Conservation (phyloP, 2,329 filamentous ascomycete species). For the Lizonia empirigonia region DNA sequence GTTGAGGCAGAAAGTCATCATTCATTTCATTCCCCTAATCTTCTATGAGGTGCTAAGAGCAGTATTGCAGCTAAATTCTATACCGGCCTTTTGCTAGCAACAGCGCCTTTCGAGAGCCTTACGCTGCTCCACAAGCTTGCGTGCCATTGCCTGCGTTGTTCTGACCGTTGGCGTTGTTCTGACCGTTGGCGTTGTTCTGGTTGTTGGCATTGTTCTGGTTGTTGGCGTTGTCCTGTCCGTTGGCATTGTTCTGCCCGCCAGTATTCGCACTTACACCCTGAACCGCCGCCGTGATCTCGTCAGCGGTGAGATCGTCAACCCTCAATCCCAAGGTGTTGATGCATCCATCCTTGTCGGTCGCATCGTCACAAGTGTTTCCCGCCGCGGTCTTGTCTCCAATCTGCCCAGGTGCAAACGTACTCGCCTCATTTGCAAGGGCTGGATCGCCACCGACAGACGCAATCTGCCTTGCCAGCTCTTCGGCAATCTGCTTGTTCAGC, state of each 20-base stretch:
- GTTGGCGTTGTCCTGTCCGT: no score
- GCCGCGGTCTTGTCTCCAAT: slow-evolving; percentile 57
- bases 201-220: no score
- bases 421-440: slow-evolving; percentile 63
- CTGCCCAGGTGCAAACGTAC: slow-evolving; percentile 67
- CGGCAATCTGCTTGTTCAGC: slow-evolving; percentile 65
- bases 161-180: slow-evolving; percentile 12
- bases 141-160: slow-evolving; percentile 28
- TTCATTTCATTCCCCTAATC: not conserved
- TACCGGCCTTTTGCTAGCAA: not conserved
- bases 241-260: slow-evolving; percentile 15
- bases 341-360: slow-evolving; percentile 57
- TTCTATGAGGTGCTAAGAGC: not conserved
- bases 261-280: slow-evolving; percentile 35
- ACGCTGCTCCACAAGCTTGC: not conserved
- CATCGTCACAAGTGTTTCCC: slow-evolving; percentile 61
- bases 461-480: slow-evolving; percentile 65
- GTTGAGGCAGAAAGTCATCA: not conserved
- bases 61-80: not conserved
- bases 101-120: not conserved
- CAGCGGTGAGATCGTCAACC: slow-evolving; percentile 60
- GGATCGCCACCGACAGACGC: slow-evolving; percentile 67
- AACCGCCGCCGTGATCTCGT: slow-evolving; percentile 59
- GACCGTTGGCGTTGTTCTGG: no score
- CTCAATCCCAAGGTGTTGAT: slow-evolving; percentile 61